These are phyloP conservation scores for Nicotiana undulata DNA, from an alignment of 257 asterid genomes.

Conservation along the genomic window DNA sequence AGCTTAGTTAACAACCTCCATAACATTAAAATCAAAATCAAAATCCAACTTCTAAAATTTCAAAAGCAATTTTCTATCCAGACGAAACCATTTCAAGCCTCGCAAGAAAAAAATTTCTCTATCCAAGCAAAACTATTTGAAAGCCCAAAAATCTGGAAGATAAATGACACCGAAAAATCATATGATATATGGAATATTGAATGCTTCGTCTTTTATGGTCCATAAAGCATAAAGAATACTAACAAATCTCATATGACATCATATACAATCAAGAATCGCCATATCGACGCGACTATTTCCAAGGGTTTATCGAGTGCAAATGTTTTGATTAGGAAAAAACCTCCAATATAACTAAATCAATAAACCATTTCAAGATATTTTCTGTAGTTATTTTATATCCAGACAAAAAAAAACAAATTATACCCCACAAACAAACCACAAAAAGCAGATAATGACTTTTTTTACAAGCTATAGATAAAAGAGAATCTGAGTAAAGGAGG, in stretches of 20 bases:
- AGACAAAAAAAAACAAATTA: neutral
- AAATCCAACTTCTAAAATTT: neutral
- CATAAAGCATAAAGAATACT: neutral
- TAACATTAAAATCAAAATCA: neutral
- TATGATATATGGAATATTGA: neutral
- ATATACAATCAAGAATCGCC: neutral
- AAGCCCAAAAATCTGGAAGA: neutral
- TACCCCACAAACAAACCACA: neutral
- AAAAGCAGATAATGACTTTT: neutral
- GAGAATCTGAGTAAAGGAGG: neutral
- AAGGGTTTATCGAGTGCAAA: neutral
- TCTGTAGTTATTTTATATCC: neutral
- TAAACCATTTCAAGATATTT: neutral
- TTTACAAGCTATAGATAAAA: neutral
- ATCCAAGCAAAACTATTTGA: neutral
- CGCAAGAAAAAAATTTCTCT: neutral
- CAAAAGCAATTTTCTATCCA: neutral
- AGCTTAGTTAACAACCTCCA: neutral
- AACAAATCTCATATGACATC: neutral
- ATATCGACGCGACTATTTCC: neutral
- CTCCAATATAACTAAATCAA: neutral
- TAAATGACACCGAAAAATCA: neutral
- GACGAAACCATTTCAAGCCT: neutral
- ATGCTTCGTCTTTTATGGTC: neutral
- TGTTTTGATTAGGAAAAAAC: neutral